Evolutionary conservation across 1,284 basidiomycete species (phyloP), one percentile per base, ranked within the genome.

Genomic region (Mycena citricolor): DNA sequence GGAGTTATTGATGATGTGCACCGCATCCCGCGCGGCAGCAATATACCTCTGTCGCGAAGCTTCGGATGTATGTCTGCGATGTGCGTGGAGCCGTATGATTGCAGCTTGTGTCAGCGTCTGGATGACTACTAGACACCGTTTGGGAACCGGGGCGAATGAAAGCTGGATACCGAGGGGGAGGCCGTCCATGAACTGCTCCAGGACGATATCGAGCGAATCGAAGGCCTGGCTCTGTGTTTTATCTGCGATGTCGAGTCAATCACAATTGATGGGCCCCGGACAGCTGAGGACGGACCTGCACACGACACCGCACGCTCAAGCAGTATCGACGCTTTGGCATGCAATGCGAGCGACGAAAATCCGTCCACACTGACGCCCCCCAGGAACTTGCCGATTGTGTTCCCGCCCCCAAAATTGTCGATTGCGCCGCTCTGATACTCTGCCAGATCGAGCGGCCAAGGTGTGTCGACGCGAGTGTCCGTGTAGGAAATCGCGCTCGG

Each of bases 371-470:
- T 57, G 19, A 51, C 42, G 16, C 59, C 60, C 17, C 56, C 52
- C 42, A 69, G 49, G 48, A 66, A 69, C 1, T 55, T 55, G 40
- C 60, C 52, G 5, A 69, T 56, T 6, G 67, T 67, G 19, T 44
- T 53, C 19, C 45, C 56, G 33, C 56, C 55, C 21, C 54, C 54
- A 17, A n/a, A n/a, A n/a, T n/a, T n/a, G n/a, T n/a, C n/a, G n/a
- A n/a, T n/a, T n/a, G n/a, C n/a, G n/a, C n/a, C n/a, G n/a, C n/a
- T n/a, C 32, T 52, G 45, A 38, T 66, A 66, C n/a, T 59, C 53
- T 10, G 52, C 54, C 37, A 68, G 57, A 13, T 68, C 61, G 50
- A 62, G 50, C 2, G 72, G 71, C 73, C 70, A 75, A 0, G 71
- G 67, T 12, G 66, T 66, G 48, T 72, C 68, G 31, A 73, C 61